Conservation (phyloP, 352 stramenopile species). For the Phytophthora quininea region DNA sequence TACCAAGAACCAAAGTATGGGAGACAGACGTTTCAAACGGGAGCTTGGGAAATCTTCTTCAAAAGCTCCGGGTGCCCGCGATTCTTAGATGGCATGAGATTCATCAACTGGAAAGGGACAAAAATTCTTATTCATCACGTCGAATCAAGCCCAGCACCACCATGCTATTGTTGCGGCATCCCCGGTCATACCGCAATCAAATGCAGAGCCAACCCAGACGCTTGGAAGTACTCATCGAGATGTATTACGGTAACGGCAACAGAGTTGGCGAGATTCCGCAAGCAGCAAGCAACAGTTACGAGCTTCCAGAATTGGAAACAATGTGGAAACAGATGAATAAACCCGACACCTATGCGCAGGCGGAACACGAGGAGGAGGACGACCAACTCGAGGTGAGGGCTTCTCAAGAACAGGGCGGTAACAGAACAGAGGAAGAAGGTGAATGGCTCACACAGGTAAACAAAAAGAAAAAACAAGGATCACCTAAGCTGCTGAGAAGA, state of each 20-base stretch:
- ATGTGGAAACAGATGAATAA: constrained; percentile 3
- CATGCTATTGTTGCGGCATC: constrained; percentile 7
- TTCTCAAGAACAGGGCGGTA: neutral
- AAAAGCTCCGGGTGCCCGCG: neutral
- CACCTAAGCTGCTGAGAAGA: no score
- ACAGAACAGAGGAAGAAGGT: no score
- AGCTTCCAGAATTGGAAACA: constrained; percentile 5
- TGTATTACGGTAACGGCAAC: neutral
- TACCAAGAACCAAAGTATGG: constrained; percentile 3
- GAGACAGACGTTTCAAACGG: constrained; percentile 2
- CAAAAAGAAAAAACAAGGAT: no score
- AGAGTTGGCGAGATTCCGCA: neutral
- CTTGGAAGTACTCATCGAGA: neutral
- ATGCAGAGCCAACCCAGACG: neutral
- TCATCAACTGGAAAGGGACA: constrained; percentile 7
- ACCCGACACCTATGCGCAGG: neutral
- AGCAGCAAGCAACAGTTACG: neutral
- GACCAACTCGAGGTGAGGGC: neutral
- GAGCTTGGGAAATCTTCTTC: constrained; percentile 9
- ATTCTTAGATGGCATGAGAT: neutral
- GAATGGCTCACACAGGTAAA: no score
- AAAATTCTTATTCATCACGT: constrained; percentile 7
- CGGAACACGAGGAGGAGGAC: neutral
- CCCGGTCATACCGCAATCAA: neutral
- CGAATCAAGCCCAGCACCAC: neutral